Base-by-base conservation (phyloP, 805 yeast genomes). In the Candida boidinii region DNA sequence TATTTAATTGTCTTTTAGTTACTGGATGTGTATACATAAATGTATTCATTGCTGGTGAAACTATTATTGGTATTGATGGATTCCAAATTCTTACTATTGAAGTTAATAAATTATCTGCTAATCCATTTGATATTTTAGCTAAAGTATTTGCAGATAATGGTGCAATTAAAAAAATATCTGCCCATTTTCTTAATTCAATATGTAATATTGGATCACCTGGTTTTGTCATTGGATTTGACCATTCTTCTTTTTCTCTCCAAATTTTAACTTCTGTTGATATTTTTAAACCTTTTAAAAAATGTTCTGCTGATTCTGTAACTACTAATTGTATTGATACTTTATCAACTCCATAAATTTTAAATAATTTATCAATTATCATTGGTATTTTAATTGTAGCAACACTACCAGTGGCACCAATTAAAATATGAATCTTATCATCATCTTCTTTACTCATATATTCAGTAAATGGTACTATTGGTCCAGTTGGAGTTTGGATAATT, bases 381-480 rank as follows among this genome's bases (percentile, higher is more conserved):
- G 96, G 95, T 16, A 92, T 79, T 55, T 92, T 92, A 41, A 92
- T 86, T 3, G 97, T 85, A 5, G 98, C 98, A 4, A 92, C 96
- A 2, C 95, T 83, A 1, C 98, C 98, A 1, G 97, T 85, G 14
- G 94, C 94, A 14, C 94, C 98, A 27, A 92, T 65, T 36, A 92
- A 63, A 28, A 92, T 78, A 55, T 92, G 98, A 36, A 85, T 67
- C 50, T 87, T 88, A 28, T 79, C 82, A 52, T 85, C 95, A 51
- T 85, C 92, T 54, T 80, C 60, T 46, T 76, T 76, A 35, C 73
- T 71, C 37, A 83, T 64, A 51, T 75, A 82, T 42, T 81, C 77
- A 20, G 79, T 79, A 45, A 82, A 82, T 17, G 90, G 90, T 1
- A 78, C 78, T 13, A 78, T 76, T 1, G 84, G 81, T 2, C 79